Conservation (phyloP, 2,329 filamentous ascomycete genomes). For the Chaetomiaceae sp. region DNA sequence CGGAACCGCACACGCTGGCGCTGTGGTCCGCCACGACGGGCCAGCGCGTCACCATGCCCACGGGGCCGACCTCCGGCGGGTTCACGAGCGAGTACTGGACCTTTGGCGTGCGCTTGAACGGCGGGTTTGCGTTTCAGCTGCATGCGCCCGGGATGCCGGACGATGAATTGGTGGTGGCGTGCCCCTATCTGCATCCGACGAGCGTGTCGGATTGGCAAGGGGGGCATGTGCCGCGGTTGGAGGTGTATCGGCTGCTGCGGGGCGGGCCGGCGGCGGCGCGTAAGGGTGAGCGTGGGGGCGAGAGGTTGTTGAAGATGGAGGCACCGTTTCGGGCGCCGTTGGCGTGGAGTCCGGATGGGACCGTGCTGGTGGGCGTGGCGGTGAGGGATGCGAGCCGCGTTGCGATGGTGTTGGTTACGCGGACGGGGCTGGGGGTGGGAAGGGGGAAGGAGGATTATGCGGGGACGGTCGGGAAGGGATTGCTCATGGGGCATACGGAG, state of each 20-base stretch:
- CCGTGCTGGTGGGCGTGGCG: slow-evolving; percentile 11
- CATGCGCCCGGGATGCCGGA: not conserved
- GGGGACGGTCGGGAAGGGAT: not conserved
- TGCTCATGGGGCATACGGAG: slow-evolving; percentile 29
- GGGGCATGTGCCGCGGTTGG: slow-evolving; percentile 4
- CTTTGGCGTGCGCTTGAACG: slow-evolving; percentile 1
- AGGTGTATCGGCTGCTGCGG: slow-evolving; percentile 9
- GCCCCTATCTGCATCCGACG: not conserved
- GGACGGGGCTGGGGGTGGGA: not conserved
- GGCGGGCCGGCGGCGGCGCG: no score
- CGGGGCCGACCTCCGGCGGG: not conserved
- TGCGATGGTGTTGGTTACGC: slow-evolving; percentile 4
- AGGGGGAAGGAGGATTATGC: not conserved
- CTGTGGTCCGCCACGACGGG: not conserved
- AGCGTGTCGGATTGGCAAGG: not conserved
- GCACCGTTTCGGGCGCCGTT: slow-evolving; percentile 15
- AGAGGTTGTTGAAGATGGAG: slow-evolving; percentile 10
- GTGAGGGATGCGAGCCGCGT: slow-evolving; percentile 6
- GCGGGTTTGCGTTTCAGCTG: slow-evolving; percentile 8
- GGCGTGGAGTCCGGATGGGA: slow-evolving; percentile 16
- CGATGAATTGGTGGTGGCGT: slow-evolving; percentile 4
- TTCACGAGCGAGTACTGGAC: not conserved
- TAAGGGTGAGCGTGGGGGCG: no score
- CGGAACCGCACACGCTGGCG: not conserved
- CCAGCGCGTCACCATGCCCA: not conserved